These are phyloP conservation scores for Plasmodium chabaudi DNA, from an alignment of 169 alveolate genomes.

Conservation along the genomic window DNA sequence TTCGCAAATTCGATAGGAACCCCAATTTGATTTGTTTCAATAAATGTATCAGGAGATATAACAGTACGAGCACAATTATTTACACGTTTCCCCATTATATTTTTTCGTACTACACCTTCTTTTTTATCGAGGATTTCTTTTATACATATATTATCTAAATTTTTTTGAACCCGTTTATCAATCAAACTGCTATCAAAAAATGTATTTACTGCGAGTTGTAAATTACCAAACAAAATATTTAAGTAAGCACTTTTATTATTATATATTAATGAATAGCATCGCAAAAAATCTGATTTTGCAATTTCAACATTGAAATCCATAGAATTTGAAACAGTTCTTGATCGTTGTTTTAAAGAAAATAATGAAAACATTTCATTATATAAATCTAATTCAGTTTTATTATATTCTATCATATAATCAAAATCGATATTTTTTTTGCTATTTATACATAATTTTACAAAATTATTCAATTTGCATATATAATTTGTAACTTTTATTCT, in stretches of 20 bases:
- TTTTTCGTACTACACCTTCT: constrained; percentile 97
- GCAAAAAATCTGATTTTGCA: constrained; percentile 81
- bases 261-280: constrained; percentile 77
- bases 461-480: constrained; percentile 80
- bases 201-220: constrained; percentile 76
- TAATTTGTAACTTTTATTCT: constrained; percentile 74
- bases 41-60: constrained; percentile 98
- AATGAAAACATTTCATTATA: constrained; percentile 45
- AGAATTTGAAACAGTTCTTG: constrained; percentile 25
- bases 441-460: constrained; percentile 83
- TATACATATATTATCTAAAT: constrained; percentile 91
- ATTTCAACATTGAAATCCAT: constrained; percentile 82
- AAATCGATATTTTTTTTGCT: constrained; percentile 81
- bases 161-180: constrained; percentile 37
- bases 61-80: constrained; percentile 99
- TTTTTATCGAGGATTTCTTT: constrained; percentile 96
- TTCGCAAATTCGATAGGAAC: constrained; percentile 96
- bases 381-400: constrained; percentile 77
- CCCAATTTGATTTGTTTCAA: constrained; percentile 97
- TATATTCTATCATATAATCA: constrained; percentile 78
- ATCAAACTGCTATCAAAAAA: constrained; percentile 80
- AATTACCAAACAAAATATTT: constrained; percentile 59
- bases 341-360: constrained; percentile 58
- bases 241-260: constrained; percentile 77
- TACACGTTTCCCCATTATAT: constrained; percentile 99